phyloP scores from a whole-genome alignment of 1,284 basidiomycete genomes.

The Ustilago xerochloae region DNA sequence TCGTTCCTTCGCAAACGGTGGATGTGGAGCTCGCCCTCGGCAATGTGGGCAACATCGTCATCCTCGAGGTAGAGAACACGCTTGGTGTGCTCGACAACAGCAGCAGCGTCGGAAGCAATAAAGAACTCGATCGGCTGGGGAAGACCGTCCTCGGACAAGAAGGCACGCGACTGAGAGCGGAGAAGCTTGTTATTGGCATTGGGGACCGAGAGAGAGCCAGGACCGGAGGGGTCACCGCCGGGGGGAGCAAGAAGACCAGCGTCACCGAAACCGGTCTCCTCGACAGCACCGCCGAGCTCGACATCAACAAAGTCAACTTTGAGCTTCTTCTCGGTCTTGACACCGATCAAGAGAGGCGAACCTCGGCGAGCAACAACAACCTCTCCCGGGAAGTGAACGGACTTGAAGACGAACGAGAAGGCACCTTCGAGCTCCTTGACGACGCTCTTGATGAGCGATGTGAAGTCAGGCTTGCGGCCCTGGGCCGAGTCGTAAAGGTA shows the following conservation, averaged over 20 bases:
- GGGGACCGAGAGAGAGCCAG: slow-evolving; percentile 64
- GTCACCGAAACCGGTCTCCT: slow-evolving; percentile 51
- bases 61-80: slow-evolving; percentile 98
- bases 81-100: slow-evolving; percentile 98
- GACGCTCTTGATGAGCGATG: slow-evolving; percentile 91
- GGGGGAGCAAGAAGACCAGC: slow-evolving; percentile 79
- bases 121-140: slow-evolving; percentile 99
- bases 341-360: slow-evolving; percentile 95
- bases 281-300: slow-evolving; percentile 71
- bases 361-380: slow-evolving; percentile 95
- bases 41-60: slow-evolving; percentile 97
- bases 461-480: slow-evolving; percentile 88
- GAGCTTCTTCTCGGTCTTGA: slow-evolving; percentile 99
- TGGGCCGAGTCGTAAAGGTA: slow-evolving; percentile 96
- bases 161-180: slow-evolving; percentile 95
- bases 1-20: slow-evolving; percentile 93
- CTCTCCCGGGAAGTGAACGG: slow-evolving; percentile 93
- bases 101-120: slow-evolving; percentile 95
- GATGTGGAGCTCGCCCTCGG: slow-evolving; percentile 95
- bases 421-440: slow-evolving; percentile 98
- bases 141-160: slow-evolving; percentile 97
- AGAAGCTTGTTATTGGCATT: slow-evolving; percentile 76
- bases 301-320: slow-evolving; percentile 99
- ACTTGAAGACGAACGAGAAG: slow-evolving; percentile 99
- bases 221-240: slow-evolving; percentile 61